Evolutionary conservation across 306 rosid species (phyloP).

Genomic region (Prinsepia uniflora): DNA sequence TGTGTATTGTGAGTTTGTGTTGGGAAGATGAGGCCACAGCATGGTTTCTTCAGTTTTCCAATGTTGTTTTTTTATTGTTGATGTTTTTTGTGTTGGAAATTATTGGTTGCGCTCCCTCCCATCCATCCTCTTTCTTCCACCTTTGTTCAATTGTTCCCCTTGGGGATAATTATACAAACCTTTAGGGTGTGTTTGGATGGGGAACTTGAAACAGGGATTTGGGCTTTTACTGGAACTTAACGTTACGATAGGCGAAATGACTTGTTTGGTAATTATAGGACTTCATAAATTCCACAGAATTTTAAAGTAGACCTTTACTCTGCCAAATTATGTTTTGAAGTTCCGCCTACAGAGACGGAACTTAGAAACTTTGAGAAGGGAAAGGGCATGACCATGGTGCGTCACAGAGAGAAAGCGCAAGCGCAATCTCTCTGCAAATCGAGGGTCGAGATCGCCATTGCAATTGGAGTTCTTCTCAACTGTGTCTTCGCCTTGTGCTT

Average conservation of each 20-base stretch:
- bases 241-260: no score
- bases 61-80: not conserved
- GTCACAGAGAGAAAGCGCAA: slow-evolving; percentile 54
- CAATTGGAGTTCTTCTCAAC: slow-evolving; percentile 63
- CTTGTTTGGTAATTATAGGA: no score
- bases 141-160: not conserved
- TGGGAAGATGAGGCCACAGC: not conserved
- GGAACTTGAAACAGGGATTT: no score
- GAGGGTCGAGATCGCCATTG: slow-evolving; percentile 42
- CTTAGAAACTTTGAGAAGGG: not conserved
- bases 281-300: no score
- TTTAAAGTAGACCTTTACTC: no score
- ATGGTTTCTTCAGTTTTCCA: not conserved
- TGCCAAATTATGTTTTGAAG: no score
- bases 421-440: slow-evolving; percentile 46
- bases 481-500: slow-evolving; percentile 56
- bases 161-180: not conserved
- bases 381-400: slow-evolving; percentile 39
- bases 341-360: no score
- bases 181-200: no score
- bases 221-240: no score
- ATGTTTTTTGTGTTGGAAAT: not conserved
- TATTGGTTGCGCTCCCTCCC: not conserved
- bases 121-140: not conserved
- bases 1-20: slow-evolving; percentile 12